Base-by-base conservation (phyloP, 805 yeast species). In the Middelhovenomyces tepae region DNA sequence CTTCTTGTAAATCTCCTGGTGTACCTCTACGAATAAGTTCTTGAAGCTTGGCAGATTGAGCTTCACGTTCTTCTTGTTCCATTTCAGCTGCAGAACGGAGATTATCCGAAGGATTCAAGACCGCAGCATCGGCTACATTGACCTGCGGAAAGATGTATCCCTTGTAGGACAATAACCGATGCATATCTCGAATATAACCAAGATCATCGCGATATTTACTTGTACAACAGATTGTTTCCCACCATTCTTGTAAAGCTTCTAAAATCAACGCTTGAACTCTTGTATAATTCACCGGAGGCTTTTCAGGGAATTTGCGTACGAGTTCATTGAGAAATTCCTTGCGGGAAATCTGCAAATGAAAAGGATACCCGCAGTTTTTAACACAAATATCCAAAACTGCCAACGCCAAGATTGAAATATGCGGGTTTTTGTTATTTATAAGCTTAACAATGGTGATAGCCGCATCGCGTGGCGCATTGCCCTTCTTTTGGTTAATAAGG, bases 321-420 rank as follows among this genome's bases (percentile, higher is more conserved):
- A 91, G 69, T 52, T 85, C 95, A 54, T 91, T 91, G 50, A 91
- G 67, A 48, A 91, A 91, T 55, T 89, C 97, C 58, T 91, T 87
- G 39, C 97, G 72, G 3, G 95, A 82, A 34, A 91, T 84, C 60
- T 91, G 98, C 30, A 91, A 66, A 45, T 91, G 98, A 60, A 91
- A 75, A 5, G 98, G 96, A 56, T 89, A 91, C 4, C 97, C 98
- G 62, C 99, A 91, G 63, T 91, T 91, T 61, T 91, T 91, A 34
- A 91, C 98, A 46, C 91, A 64, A 34, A 84, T 84, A 53, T 91
- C 99, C 40, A 91, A 69, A 32, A 73, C 46, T 22, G 51, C 72
- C 43, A 91, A 59, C 7, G 96, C 95, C 51, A 87, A 76, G 36
- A 80, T 75, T 4, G 87, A 74, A 21, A 86, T 80, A 50, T 83